Base-by-base conservation (phyloP, 805 yeast genomes). In the Candida jianshihensis region DNA sequence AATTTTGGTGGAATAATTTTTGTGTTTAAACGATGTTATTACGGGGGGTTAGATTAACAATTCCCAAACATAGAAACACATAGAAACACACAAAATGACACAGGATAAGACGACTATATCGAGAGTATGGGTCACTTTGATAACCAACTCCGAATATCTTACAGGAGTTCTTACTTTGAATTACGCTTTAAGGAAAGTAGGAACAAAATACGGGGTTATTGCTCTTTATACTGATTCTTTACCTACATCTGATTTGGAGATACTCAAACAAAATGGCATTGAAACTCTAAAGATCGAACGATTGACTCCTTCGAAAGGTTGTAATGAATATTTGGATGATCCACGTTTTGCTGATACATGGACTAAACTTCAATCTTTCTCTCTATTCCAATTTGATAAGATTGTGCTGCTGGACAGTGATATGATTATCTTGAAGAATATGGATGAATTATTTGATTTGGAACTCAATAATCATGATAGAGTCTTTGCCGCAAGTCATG, bases 311-410 rank as follows among this genome's bases (percentile, higher is more conserved):
- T 48, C 55, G 2, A 54, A 49, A n/a, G n/a, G n/a, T n/a, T n/a
- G n/a, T n/a, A 18, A 11, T 5, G 71, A 69, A 38, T 71, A 71
- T 44, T 53, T 64, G 10, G 55, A 63, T 26, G 81, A 77, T 44
- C 62, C 70, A 10, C 56, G 82, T 25, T 76, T 76, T 54, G 59
- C 68, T 46, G 81, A 75, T 49, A 73, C 80, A 44, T 76, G 81
- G 80, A 64, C 80, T 20, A 76, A 76, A 53, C 53, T 76, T 33
- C 76, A 72, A 55, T 71, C 77, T 9, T 76, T 76, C 49, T 60
- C 66, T 18, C 56, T 76, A 36, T 44, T 51, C 10, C 72, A 75
- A 43, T 77, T 65, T 41, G 67, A 73, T n/a, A 60, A 74, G 30
- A 70, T 75, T 11, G 70, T 73, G 19, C 77, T 68, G 44, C 57